Evolutionary conservation across 805 yeast genomes (phyloP).

Genomic region (Pichia rugopelliculosa): DNA sequence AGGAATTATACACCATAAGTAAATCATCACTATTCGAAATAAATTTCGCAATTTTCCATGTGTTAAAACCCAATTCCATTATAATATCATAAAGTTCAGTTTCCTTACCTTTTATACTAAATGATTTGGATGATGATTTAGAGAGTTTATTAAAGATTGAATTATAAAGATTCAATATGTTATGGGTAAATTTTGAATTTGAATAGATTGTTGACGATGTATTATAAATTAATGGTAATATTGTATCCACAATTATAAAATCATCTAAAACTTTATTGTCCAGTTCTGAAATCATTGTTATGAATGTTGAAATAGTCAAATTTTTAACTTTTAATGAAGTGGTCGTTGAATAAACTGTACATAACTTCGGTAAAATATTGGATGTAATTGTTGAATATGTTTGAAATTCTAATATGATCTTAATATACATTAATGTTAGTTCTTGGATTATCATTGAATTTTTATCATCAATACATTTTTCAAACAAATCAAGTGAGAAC

Average conservation of each 20-base stretch:
- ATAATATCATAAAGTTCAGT: constrained; percentile 24
- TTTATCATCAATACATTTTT: constrained; percentile 19
- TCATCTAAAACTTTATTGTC: constrained; percentile 56
- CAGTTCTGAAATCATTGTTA: constrained; percentile 37
- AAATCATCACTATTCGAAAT: constrained; percentile 20
- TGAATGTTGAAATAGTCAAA: constrained; percentile 55
- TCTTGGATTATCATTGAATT: constrained; percentile 27
- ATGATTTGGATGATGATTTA: constrained; percentile 14
- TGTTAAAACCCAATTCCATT: constrained; percentile 26
- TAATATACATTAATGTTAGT: constrained; percentile 23
- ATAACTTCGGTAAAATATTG: constrained; percentile 64
- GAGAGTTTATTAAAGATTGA: constrained; percentile 23
- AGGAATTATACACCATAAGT: constrained; percentile 12
- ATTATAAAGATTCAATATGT: constrained; percentile 25
- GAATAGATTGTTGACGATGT: constrained; percentile 28
- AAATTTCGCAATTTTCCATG: constrained; percentile 28
- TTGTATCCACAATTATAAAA: constrained; percentile 62
- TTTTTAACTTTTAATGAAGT: constrained; percentile 75
- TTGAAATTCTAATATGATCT: constrained; percentile 28
- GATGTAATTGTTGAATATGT: constrained; percentile 56
- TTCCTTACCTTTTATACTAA: constrained; percentile 21
- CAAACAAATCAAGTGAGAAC: constrained; percentile 28
- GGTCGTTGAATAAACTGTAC: constrained; percentile 73
- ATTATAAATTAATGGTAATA: constrained; percentile 62
- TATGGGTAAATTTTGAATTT: constrained; percentile 20